These are phyloP conservation scores for Aureoboletus auriporus DNA, from an alignment of 768 basidiomycete species.

Conservation along the genomic window DNA sequence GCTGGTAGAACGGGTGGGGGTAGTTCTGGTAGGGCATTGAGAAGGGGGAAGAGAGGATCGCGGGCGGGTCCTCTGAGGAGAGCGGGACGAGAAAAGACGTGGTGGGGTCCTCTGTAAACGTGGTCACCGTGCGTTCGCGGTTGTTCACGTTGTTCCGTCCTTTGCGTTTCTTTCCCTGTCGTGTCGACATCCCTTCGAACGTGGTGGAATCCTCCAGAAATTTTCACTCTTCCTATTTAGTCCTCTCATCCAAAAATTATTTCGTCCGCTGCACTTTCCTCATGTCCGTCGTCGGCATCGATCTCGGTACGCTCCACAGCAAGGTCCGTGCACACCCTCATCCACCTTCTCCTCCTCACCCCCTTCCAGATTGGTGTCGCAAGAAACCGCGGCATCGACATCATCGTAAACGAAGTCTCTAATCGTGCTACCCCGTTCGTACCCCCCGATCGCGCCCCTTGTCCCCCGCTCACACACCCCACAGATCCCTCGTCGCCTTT, in stretches of 20 bases:
- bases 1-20: conserved; percentile 26
- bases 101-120: conserved; percentile 57
- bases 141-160: conserved; percentile 48
- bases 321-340: conserved; percentile 47
- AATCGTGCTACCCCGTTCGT: conserved; percentile 95
- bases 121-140: conserved; percentile 67
- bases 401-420: conserved; percentile 96
- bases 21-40: conserved; percentile 36
- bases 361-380: conserved; percentile 82
- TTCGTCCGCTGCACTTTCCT: background rate
- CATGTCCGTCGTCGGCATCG: conserved; percentile 94
- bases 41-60: conserved; percentile 38
- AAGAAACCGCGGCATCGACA: conserved; percentile 94
- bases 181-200: conserved; percentile 46
- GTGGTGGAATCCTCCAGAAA: conserved; percentile 26
- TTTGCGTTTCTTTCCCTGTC: conserved; percentile 63
- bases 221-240: background rate
- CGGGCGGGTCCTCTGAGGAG: conserved; percentile 47
- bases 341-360: background rate
- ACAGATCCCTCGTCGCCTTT: conserved; percentile 91
- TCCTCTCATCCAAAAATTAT: background rate
- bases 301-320: conserved; percentile 87
- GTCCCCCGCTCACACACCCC: conserved; percentile 4
- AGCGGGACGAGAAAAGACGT: conserved; percentile 50
- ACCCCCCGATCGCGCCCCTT: background rate